Evolutionary conservation across 306 rosid genomes (phyloP).

Genomic region (Urtica urens): DNA sequence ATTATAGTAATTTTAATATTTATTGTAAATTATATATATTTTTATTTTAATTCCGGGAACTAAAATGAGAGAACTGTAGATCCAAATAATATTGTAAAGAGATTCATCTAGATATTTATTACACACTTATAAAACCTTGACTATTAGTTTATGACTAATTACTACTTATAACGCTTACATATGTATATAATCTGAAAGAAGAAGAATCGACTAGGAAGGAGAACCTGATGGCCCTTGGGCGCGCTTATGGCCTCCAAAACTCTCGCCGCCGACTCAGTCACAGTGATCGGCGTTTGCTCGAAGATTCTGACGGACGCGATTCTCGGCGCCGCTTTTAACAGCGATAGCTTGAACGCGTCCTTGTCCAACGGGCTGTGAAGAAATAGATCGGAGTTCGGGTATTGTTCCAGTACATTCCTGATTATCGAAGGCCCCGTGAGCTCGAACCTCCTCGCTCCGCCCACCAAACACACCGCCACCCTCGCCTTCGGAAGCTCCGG

Average conservation of each 20-base stretch:
- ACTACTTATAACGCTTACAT: background rate
- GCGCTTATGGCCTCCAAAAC: slow-evolving; percentile 60
- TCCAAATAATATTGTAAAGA: too few relatives aligned
- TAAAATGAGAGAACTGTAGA: too few relatives aligned
- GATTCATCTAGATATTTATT: too few relatives aligned
- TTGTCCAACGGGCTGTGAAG: slow-evolving; percentile 50
- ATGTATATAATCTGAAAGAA: background rate
- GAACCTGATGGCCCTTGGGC: slow-evolving; percentile 88
- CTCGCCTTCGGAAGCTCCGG: background rate
- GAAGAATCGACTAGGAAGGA: background rate
- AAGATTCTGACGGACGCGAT: slow-evolving; percentile 52
- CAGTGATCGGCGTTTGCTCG: slow-evolving; percentile 43
- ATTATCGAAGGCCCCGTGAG: slow-evolving; percentile 75
- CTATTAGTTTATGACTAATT: too few relatives aligned
- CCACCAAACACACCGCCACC: slow-evolving; percentile 83
- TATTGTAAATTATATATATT: too few relatives aligned
- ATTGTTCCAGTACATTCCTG: slow-evolving; percentile 36
- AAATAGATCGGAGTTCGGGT: slow-evolving; percentile 83
- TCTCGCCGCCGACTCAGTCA: slow-evolving; percentile 46
- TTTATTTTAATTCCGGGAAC: too few relatives aligned
- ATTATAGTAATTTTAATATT: too few relatives aligned
- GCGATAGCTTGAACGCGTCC: slow-evolving; percentile 55
- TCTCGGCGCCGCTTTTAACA: slow-evolving; percentile 44
- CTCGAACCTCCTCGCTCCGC: slow-evolving; percentile 91
- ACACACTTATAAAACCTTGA: too few relatives aligned